A percentile compares a stretch with the other conserved stretches of the same genome.
These are phyloP conservation scores for Chloris gayana DNA, from an alignment of 176 grass and related monocot genomes.

Conservation along the genomic window DNA sequence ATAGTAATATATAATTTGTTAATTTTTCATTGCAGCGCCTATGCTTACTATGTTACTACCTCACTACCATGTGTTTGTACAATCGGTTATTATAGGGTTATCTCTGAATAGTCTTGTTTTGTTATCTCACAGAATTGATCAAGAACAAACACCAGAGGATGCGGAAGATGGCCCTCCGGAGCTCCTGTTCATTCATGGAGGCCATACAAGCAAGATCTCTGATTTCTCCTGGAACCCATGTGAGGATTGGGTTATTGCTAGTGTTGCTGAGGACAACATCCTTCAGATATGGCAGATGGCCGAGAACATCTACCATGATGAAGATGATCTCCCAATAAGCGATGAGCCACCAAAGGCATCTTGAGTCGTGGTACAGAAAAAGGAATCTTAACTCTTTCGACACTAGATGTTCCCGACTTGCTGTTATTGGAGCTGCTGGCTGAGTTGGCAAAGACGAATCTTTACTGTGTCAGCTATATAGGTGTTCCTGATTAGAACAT, in stretches of 20 bases:
- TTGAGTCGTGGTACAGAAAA: slow-evolving; percentile 8
- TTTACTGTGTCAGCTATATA: slow-evolving; percentile 41
- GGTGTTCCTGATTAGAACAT: slow-evolving; percentile 26
- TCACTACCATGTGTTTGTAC: background rate
- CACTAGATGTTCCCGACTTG: background rate
- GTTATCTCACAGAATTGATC: slow-evolving; percentile 65
- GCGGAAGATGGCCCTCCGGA: slow-evolving; percentile 91
- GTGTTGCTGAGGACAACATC: slow-evolving; percentile 97
- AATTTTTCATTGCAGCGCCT: background rate
- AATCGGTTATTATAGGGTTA: background rate
- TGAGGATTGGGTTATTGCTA: slow-evolving; percentile 92
- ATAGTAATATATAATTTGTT: background rate
- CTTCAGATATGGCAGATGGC: slow-evolving; percentile 99
- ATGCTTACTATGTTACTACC: background rate
- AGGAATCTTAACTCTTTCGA: slow-evolving; percentile 34
- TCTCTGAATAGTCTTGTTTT: slow-evolving; percentile 3
- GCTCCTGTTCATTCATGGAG: slow-evolving; percentile 94
- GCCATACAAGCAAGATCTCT: slow-evolving; percentile 97
- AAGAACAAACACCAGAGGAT: slow-evolving; percentile 91
- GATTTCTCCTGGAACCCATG: slow-evolving; percentile 98
- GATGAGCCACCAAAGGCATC: slow-evolving; percentile 66
- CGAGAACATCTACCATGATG: slow-evolving; percentile 97
- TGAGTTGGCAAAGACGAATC: slow-evolving; percentile 21
- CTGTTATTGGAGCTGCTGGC: slow-evolving; percentile 15
- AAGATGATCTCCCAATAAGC: slow-evolving; percentile 70